Base-by-base conservation (phyloP, 192 early-diverging fungal genomes). In the Podila epicladia region DNA sequence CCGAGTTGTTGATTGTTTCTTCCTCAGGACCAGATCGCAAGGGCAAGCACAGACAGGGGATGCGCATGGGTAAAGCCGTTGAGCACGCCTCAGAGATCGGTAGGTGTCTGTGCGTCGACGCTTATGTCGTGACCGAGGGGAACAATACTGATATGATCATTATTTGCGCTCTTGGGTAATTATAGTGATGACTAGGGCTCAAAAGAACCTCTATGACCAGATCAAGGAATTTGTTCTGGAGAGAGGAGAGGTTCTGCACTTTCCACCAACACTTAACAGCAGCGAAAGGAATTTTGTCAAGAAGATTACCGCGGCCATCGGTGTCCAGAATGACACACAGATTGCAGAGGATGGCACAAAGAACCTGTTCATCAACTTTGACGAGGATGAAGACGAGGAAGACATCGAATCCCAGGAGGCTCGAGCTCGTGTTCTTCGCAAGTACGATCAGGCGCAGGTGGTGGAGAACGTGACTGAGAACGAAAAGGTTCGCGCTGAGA, bases 341-440 rank as follows among this genome's bases (percentile, higher is more conserved):
- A 61, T 67, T 1, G 33, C 82, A 15, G 67, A 73, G 13, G 73
- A 83, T 19, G 78, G 64, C 24, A 63, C 57, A 5, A 84, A 85
- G 55, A 77, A 88, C 33, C 58, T 90, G 4, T 83, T 77, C 53
- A 75, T 90, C 9, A 79, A 87, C 55, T 86, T 84, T 71, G 67
- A 86, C 12, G 74, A 80, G n/a, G 73, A 80, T 22, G 84, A 87
- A 15, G 84, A 83, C 17, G 83, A 67, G 35, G 80, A 86, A 20
- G 84, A 84, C 35, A 74, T 78, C 19, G 85, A 89, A 57, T 73
- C 85, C 11, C 74, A 82, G 45, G 82, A 82, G 11, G 83, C 87
- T 17, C 82, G 88, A 20, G 87, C 89, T 29, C 85, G 88, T 11
- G 86, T 90, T 22, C 75, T 92, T 75, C 84, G 73, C 50, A 86